Conservation (phyloP, 495 filamentous ascomycete species). For the Penicillium soppii region DNA sequence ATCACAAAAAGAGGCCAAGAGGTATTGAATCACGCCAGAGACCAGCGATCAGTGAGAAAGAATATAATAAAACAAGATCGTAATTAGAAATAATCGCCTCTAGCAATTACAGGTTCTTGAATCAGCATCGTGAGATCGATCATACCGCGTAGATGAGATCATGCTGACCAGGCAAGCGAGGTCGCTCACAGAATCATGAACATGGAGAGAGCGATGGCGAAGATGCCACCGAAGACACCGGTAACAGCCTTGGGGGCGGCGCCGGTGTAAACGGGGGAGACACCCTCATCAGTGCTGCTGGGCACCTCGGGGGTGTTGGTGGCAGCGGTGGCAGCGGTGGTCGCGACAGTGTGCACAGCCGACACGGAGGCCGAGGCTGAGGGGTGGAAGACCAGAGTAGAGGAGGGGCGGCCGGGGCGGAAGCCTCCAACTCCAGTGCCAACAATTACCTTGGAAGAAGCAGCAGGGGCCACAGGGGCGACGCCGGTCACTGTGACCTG, state of each 20-base stretch:
- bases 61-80: slow-evolving; percentile 7
- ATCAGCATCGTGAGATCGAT: slow-evolving; percentile 12
- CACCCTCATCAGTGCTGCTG: slow-evolving; percentile 16
- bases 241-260: slow-evolving; percentile 15
- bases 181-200: slow-evolving; percentile 10
- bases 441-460: background rate
- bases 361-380: slow-evolving; percentile 9
- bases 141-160: slow-evolving; percentile 1
- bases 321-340: background rate
- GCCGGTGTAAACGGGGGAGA: slow-evolving; percentile 25
- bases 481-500: background rate
- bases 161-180: background rate
- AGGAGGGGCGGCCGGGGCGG: slow-evolving; percentile 12
- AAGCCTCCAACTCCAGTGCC: slow-evolving; percentile 4
- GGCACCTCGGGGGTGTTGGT: slow-evolving; percentile 12
- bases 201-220: slow-evolving; percentile 11
- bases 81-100: background rate
- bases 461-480: background rate
- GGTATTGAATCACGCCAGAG: slow-evolving; percentile 3
- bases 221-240: slow-evolving; percentile 3
- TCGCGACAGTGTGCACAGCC: background rate
- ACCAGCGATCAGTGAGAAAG: background rate
- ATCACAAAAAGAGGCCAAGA: slow-evolving; percentile 8
- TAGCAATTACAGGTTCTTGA: background rate
- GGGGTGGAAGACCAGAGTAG: slow-evolving; percentile 18